Conservation (phyloP, 768 basidiomycete species). For the Pluteus cervinus region DNA sequence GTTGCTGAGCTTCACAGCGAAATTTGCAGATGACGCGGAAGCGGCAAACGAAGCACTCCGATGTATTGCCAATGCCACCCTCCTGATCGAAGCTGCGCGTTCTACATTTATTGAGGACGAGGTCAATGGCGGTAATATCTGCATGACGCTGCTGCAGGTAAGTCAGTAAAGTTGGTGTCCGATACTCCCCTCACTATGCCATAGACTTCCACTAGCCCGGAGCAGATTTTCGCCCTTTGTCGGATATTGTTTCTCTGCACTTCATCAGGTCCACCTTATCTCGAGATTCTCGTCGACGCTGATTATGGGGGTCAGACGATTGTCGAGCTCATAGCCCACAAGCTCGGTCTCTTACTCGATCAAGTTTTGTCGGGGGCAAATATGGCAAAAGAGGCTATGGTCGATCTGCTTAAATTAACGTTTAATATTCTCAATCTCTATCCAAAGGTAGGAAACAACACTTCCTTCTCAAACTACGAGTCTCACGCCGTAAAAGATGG, state of each 20-base stretch:
- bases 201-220: constrained; percentile 59
- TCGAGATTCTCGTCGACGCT: constrained; percentile 59
- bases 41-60: constrained; percentile 66
- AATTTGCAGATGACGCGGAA: constrained; percentile 52
- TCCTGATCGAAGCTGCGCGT: constrained; percentile 62
- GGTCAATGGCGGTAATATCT: constrained; percentile 58
- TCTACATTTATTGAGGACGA: constrained; percentile 47
- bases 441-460: constrained; percentile 51
- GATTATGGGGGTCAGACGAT: constrained; percentile 53
- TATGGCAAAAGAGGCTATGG: constrained; percentile 66
- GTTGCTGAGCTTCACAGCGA: constrained; percentile 44
- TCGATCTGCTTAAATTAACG: constrained; percentile 77
- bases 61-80: constrained; percentile 74
- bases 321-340: constrained; percentile 53
- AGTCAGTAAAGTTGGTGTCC: no score
- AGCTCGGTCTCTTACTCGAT: constrained; percentile 51
- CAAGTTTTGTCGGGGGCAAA: constrained; percentile 44
- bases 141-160: constrained; percentile 56
- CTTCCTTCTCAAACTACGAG: constrained; percentile 1
- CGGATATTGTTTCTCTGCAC: constrained; percentile 75
- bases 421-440: constrained; percentile 82
- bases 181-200: no score
- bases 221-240: constrained; percentile 67
- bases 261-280: constrained; percentile 42
- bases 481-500: constrained; percentile 23